Conservation (phyloP, 768 basidiomycete genomes). For the Tephrocybe sp. region DNA sequence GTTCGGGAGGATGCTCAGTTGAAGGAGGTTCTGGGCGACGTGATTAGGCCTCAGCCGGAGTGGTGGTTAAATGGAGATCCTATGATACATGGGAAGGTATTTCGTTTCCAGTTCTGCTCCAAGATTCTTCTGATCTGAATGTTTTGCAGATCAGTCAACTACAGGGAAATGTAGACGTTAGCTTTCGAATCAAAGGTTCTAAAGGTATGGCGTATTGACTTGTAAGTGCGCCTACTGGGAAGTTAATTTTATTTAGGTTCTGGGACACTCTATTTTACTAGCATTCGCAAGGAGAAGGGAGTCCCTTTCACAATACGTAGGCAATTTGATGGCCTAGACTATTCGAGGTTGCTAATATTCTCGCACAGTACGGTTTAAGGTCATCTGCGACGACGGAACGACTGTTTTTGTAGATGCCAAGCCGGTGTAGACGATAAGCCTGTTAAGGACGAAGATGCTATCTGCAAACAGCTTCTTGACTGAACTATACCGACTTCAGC, state of each 20-base stretch:
- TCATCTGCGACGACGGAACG: conserved; percentile 61
- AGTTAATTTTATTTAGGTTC: conserved; percentile 38
- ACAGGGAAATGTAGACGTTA: conserved; percentile 75
- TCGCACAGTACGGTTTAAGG: conserved; percentile 57
- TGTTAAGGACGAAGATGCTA: too few species aligned
- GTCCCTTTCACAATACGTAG: conserved; percentile 64
- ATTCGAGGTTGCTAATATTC: not conserved
- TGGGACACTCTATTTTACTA: conserved; percentile 82
- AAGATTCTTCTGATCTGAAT: not conserved
- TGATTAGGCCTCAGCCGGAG: conserved; percentile 58
- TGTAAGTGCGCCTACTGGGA: not conserved
- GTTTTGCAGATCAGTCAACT: conserved; percentile 60
- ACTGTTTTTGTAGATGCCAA: conserved; percentile 40
- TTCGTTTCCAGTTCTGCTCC: conserved; percentile 20
- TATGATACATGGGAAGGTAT: conserved; percentile 62
- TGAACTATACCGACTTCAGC: too few species aligned
- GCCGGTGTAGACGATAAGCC: conserved; percentile 17
- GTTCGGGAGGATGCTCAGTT: conserved; percentile 51
- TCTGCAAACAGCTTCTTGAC: too few species aligned
- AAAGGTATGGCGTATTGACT: conserved; percentile 39
- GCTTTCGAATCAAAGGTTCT: conserved; percentile 72
- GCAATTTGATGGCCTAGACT: conserved; percentile 18
- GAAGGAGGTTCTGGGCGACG: conserved; percentile 57
- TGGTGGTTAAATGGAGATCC: conserved; percentile 82
- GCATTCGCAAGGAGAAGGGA: conserved; percentile 75